These are phyloP conservation scores for Nematodospora valgi DNA, from an alignment of 805 yeast species.

Conservation along the genomic window DNA sequence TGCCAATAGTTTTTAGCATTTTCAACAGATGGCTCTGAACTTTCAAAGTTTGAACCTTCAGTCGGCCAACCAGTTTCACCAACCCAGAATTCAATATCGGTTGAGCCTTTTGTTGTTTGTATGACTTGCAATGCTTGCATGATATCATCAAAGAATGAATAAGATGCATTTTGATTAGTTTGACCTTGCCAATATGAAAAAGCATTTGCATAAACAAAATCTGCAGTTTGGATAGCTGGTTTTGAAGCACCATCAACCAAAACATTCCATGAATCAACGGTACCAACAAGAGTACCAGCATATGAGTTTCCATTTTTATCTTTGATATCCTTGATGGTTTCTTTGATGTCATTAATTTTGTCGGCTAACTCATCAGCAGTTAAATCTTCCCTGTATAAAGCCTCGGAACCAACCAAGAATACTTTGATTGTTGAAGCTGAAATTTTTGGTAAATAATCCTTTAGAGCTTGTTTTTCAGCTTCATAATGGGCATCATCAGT, in stretches of 20 bases:
- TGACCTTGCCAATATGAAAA: conserved; percentile 99
- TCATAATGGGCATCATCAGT: conserved; percentile 74
- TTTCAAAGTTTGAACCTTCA: conserved; percentile 68
- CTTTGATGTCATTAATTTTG: conserved; percentile 61
- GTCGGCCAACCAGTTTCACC: conserved; percentile 99
- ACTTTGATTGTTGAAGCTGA: conserved; percentile 68
- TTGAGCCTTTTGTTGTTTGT: conserved; percentile 81
- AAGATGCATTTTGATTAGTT: conserved; percentile 74
- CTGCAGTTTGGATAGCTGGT: conserved; percentile 77
- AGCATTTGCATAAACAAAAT: conserved; percentile 87
- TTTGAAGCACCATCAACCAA: conserved; percentile 73
- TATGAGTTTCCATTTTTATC: conserved; percentile 84
- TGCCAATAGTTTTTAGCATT: conserved; percentile 85
- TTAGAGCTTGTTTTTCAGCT: conserved; percentile 72
- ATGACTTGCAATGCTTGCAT: conserved; percentile 94
- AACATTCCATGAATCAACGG: conserved; percentile 95
- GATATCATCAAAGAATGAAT: conserved; percentile 92
- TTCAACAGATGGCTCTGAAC: conserved; percentile 60
- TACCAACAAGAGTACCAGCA: conserved; percentile 72
- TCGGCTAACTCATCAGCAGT: conserved; percentile 71
- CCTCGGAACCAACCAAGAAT: conserved; percentile 92
- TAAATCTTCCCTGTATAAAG: conserved; percentile 86
- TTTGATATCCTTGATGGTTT: conserved; percentile 53
- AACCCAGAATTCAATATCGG: conserved; percentile 87
- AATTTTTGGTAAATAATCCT: conserved; percentile 65